phyloP scores from a whole-genome alignment of 805 yeast species.

The Debaryomyces castellii region DNA sequence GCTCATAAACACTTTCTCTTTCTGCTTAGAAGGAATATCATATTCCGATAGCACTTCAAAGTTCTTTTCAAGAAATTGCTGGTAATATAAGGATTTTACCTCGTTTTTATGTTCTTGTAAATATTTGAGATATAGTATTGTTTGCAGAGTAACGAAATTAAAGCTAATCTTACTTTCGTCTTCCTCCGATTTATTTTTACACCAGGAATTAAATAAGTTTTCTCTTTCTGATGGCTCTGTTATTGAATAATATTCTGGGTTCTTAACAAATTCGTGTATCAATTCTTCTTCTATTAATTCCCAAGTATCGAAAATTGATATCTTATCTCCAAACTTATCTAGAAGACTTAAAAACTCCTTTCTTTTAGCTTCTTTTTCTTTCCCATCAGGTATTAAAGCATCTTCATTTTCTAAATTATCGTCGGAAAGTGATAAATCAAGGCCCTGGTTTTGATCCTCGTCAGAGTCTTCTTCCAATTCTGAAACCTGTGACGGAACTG shows the following conservation, averaged over 20 bases:
- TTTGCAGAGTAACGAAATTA: constrained; percentile 19
- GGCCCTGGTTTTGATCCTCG: constrained; percentile 3
- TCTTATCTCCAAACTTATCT: constrained; percentile 19
- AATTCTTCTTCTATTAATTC: constrained; percentile 36
- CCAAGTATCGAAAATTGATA: constrained; percentile 39
- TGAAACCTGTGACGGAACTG: too few species aligned
- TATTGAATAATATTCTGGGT: constrained; percentile 29
- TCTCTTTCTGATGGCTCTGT: constrained; percentile 17
- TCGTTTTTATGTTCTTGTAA: constrained; percentile 31
- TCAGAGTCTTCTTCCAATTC: constrained; percentile 3
- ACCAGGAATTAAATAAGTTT: constrained; percentile 27
- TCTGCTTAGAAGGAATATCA: constrained; percentile 13
- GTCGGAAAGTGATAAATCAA: constrained; percentile 9
- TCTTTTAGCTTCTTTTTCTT: constrained; percentile 4
- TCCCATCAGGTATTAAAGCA: not conserved
- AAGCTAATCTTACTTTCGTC: constrained; percentile 1
- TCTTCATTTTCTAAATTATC: not conserved
- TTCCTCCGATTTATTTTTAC: constrained; percentile 5
- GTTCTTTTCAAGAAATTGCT: constrained; percentile 24
- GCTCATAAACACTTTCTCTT: constrained; percentile 23
- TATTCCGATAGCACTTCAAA: constrained; percentile 10
- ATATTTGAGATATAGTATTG: constrained; percentile 18
- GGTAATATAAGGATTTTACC: constrained; percentile 23
- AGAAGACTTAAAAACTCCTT: constrained; percentile 24
- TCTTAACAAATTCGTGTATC: constrained; percentile 22